Evolutionary conservation across 1,139 yeast species (phyloP).

Genomic region (Pneumocystis wakefieldiae): DNA sequence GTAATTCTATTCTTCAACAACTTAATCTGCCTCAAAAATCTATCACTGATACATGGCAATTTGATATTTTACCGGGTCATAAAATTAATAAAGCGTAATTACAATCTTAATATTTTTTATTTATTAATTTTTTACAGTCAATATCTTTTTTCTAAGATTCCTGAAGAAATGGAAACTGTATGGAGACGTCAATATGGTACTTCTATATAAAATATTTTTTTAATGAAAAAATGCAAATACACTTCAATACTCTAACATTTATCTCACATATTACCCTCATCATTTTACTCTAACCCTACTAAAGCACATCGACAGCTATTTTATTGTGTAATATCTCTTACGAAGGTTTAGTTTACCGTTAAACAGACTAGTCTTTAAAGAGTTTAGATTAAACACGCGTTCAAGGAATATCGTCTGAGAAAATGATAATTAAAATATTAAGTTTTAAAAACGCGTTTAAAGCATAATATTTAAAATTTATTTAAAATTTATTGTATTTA

Average conservation of each 20-base stretch:
- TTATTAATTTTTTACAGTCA: slow-evolving; percentile 23
- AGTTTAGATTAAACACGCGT: too few species aligned
- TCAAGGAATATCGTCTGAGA: too few species aligned
- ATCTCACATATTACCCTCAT: not conserved
- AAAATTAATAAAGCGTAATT: slow-evolving; percentile 60
- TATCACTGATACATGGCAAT: slow-evolving; percentile 55
- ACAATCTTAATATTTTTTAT: not conserved
- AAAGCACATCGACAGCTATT: too few species aligned
- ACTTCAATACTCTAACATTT: too few species aligned
- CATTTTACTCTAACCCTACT: not conserved
- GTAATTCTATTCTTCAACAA: slow-evolving; percentile 54
- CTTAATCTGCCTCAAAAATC: slow-evolving; percentile 67
- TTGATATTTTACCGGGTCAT: slow-evolving; percentile 64
- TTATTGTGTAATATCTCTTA: too few species aligned
- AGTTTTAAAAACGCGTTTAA: not conserved
- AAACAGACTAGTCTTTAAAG: too few species aligned
- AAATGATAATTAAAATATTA: too few species aligned
- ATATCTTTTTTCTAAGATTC: slow-evolving; percentile 82
- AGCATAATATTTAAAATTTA: too few species aligned
- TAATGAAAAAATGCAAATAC: too few species aligned
- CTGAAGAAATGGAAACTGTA: slow-evolving; percentile 69
- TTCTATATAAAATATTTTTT: not conserved
- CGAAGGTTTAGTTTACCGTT: too few species aligned
- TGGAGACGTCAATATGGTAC: slow-evolving; percentile 83
- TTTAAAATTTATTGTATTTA: too few species aligned